Conservation (phyloP, 495 filamentous ascomycete genomes). For the Penicillium samsonianum region DNA sequence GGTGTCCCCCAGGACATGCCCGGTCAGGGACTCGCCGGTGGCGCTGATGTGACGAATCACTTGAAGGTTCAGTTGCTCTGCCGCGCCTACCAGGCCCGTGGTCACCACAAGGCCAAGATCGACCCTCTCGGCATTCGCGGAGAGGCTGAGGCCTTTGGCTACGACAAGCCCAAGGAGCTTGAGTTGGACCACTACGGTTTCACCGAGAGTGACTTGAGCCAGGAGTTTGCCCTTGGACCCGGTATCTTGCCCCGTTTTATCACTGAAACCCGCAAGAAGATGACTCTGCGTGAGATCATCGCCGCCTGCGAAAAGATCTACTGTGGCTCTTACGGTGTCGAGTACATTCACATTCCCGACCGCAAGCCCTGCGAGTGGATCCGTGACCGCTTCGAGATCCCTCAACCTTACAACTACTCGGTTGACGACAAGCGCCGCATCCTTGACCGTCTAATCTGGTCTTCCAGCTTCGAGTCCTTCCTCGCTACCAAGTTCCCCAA, state of each 20-base stretch:
- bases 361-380: slow-evolving; percentile 98
- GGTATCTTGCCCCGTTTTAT: slow-evolving; percentile 95
- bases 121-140: slow-evolving; percentile 93
- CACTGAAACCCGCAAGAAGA: slow-evolving; percentile 82
- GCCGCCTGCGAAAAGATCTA: slow-evolving; percentile 91
- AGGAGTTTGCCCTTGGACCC: slow-evolving; percentile 88
- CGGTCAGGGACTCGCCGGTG: slow-evolving; percentile 66
- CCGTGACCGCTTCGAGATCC: slow-evolving; percentile 89
- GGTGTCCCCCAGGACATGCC: slow-evolving; percentile 76
- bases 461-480: slow-evolving; percentile 93
- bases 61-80: slow-evolving; percentile 97
- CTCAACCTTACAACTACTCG: slow-evolving; percentile 90
- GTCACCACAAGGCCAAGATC: slow-evolving; percentile 96
- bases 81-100: slow-evolving; percentile 95
- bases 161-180: slow-evolving; percentile 87
- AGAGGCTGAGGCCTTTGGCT: slow-evolving; percentile 81
- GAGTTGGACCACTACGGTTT: slow-evolving; percentile 92
- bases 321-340: slow-evolving; percentile 93
- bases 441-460: slow-evolving; percentile 96
- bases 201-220: slow-evolving; percentile 89
- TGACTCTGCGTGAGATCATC: slow-evolving; percentile 95
- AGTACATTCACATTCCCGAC: slow-evolving; percentile 98
- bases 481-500: slow-evolving; percentile 97
- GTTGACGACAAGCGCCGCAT: slow-evolving; percentile 97
- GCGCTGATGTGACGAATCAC: slow-evolving; percentile 89